Evolutionary conservation across 352 stramenopile genomes (phyloP).

Genomic region (Albugo candida): DNA sequence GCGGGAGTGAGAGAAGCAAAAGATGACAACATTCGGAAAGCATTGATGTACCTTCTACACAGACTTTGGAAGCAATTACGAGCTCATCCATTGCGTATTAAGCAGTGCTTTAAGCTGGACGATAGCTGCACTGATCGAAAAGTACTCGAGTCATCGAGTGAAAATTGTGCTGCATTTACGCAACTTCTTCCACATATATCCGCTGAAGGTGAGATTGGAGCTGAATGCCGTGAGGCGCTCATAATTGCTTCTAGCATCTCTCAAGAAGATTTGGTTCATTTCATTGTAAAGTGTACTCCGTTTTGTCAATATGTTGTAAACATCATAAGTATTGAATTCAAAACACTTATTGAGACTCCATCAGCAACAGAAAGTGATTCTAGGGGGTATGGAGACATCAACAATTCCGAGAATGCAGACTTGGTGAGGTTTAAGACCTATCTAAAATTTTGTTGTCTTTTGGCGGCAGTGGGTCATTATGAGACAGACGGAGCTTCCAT

Average conservation of each 20-base stretch:
- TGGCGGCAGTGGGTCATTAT: slow-evolving; percentile 63
- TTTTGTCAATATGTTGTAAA: slow-evolving; percentile 79
- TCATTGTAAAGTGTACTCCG: slow-evolving; percentile 67
- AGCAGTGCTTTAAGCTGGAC: slow-evolving; percentile 71
- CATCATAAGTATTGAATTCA: slow-evolving; percentile 60
- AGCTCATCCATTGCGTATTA: slow-evolving; percentile 60
- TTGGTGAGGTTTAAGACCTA: slow-evolving; percentile 20
- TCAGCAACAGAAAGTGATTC: slow-evolving; percentile 19
- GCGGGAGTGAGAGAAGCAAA: slow-evolving; percentile 63
- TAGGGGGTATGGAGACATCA: too few relatives aligned
- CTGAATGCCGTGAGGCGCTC: slow-evolving; percentile 67
- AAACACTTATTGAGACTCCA: slow-evolving; percentile 33
- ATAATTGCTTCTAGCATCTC: slow-evolving; percentile 60
- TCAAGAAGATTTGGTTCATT: slow-evolving; percentile 51
- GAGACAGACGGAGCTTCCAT: slow-evolving; percentile 39
- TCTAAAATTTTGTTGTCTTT: slow-evolving; percentile 63
- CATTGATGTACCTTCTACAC: slow-evolving; percentile 62
- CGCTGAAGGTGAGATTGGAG: slow-evolving; percentile 44
- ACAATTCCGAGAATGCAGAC: slow-evolving; percentile 12
- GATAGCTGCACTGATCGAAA: slow-evolving; percentile 34
- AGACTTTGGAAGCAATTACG: slow-evolving; percentile 74
- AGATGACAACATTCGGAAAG: slow-evolving; percentile 65
- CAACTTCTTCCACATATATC: slow-evolving; percentile 76
- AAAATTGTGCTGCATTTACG: slow-evolving; percentile 35
- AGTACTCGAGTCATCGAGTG: slow-evolving; percentile 19